A percentile compares a stretch with the other conserved stretches of the same genome.
Conservation (phyloP, 177 flowering plant genomes). For the Telopea speciosissima region DNA sequence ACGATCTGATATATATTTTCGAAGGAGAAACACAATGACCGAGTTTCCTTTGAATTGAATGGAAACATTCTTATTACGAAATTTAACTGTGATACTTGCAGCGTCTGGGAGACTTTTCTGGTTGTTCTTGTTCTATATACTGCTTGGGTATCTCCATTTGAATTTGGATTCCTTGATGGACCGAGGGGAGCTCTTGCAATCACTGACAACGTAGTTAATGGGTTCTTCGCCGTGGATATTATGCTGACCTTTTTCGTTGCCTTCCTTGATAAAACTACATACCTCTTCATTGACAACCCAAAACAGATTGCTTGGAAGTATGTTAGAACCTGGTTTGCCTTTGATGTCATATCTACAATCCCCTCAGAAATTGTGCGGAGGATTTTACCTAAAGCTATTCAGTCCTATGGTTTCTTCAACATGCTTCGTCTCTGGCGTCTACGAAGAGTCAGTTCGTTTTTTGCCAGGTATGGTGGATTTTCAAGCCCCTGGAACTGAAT, state of each 20-base stretch:
- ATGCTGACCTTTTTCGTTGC: conserved; percentile 67
- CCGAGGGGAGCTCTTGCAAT: conserved; percentile 32
- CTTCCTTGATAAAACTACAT: conserved; percentile 41
- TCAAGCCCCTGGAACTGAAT: not conserved
- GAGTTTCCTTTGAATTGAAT: not conserved
- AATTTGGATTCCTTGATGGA: conserved; percentile 48
- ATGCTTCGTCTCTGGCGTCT: conserved; percentile 76
- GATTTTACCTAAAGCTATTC: conserved; percentile 27
- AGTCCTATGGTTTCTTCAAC: conserved; percentile 43
- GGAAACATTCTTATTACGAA: not conserved
- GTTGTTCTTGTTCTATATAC: conserved; percentile 62
- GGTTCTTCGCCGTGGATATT: conserved; percentile 55
- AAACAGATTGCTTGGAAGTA: conserved; percentile 56
- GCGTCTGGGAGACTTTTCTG: conserved; percentile 55
- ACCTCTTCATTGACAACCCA: conserved; percentile 47
- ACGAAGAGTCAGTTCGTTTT: conserved; percentile 53
- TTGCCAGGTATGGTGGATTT: conserved; percentile 38
- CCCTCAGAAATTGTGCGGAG: conserved; percentile 41
- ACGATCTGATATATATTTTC: too few relatives aligned
- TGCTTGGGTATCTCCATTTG: conserved; percentile 79
- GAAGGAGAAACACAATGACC: too few relatives aligned
- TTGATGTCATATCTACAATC: conserved; percentile 55
- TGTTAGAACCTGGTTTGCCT: conserved; percentile 35
- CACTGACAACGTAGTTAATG: conserved; percentile 52
- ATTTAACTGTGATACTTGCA: conserved; percentile 22